A percentile compares a stretch with the other conserved stretches of the same genome.
Evolutionary conservation across 768 basidiomycete genomes (phyloP).

Genomic region (Tylopilus balloui): DNA sequence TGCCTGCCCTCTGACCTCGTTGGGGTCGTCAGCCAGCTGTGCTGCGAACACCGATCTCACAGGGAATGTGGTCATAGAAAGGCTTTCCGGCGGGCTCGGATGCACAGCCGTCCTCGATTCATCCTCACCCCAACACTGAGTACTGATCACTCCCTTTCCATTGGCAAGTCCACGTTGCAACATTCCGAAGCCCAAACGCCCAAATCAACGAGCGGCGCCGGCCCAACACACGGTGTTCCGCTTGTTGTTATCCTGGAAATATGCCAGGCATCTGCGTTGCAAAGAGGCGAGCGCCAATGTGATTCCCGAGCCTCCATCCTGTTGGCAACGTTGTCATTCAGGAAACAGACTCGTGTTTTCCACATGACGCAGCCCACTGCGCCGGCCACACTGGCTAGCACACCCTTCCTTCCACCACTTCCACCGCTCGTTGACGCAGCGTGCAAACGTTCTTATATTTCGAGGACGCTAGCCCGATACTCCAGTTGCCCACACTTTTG

Average conservation of each 20-base stretch:
- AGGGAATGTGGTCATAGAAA: too few species aligned
- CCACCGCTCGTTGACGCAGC: not conserved
- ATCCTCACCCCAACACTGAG: too few species aligned
- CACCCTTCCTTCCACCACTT: not conserved
- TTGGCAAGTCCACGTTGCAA: too few species aligned
- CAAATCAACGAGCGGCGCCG: too few species aligned
- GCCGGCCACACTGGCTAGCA: not conserved
- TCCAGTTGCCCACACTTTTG: not conserved
- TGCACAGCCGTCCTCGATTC: too few species aligned
- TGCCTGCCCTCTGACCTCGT: too few species aligned
- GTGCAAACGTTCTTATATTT: not conserved
- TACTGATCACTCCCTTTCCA: too few species aligned
- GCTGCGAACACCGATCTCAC: too few species aligned
- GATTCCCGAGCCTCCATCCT: not conserved
- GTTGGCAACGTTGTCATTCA: slow-evolving; percentile 12
- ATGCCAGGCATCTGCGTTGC: not conserved
- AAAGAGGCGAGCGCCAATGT: not conserved
- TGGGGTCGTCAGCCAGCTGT: too few species aligned
- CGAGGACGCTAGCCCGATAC: not conserved
- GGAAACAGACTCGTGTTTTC: slow-evolving; percentile 11
- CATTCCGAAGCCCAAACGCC: not conserved
- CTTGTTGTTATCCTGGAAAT: not conserved
- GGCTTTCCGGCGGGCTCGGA: too few species aligned
- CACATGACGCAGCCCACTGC: not conserved
- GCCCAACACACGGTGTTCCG: too few species aligned